A percentile compares a stretch with the other conserved stretches of the same genome.
phyloP scores from a whole-genome alignment of 2,329 filamentous ascomycete species.

The Penicillium polonicum region DNA sequence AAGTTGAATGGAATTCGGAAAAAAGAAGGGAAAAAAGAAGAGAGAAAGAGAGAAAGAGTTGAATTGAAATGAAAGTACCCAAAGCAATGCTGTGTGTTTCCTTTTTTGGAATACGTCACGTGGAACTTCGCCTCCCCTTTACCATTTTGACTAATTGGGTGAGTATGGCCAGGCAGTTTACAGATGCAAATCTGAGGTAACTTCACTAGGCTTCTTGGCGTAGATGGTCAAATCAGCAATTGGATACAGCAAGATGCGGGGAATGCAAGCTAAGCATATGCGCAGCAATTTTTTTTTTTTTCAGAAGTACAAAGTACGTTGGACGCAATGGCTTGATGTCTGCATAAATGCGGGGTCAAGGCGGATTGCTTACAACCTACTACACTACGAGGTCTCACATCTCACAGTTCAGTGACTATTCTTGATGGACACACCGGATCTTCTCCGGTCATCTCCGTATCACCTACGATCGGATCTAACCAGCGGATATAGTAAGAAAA shows the following conservation, averaged over 20 bases:
- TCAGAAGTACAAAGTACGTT: background rate
- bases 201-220: background rate
- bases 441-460: background rate
- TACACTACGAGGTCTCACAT: no score
- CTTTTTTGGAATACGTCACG: conserved; percentile 24
- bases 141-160: background rate
- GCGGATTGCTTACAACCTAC: background rate
- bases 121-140: conserved; percentile 8
- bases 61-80: conserved; percentile 1
- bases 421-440: background rate
- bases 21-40: background rate
- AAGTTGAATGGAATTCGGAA: background rate
- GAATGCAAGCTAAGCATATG: conserved; percentile 4
- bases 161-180: background rate
- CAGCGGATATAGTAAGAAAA: background rate
- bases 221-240: background rate
- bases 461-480: conserved; percentile 1
- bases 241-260: conserved; percentile 1
- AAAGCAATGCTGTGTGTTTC: conserved; percentile 13
- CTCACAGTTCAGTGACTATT: background rate
- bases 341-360: conserved; percentile 1
- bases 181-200: conserved; percentile 2
- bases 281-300: background rate
- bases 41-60: background rate
- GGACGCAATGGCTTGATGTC: background rate